These are phyloP conservation scores for Lodderomyces beijingensis DNA, from an alignment of 1,139 yeast genomes.

Conservation along the genomic window DNA sequence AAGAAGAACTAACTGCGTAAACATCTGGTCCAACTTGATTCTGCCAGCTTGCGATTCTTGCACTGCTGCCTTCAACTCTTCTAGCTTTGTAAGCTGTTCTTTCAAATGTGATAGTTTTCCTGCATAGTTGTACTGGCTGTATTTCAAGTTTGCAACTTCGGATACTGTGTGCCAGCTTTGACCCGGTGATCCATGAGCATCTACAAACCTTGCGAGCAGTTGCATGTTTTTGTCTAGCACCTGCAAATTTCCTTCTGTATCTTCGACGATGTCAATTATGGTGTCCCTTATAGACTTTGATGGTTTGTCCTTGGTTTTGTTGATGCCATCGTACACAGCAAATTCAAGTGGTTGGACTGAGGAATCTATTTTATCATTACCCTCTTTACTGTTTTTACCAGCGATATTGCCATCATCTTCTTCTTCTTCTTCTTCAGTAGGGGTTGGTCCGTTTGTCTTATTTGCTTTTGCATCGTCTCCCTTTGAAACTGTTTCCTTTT, in stretches of 20 bases:
- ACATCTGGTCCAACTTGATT: constrained; percentile 16
- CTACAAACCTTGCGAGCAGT: constrained; percentile 11
- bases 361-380: not conserved
- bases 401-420: constrained; percentile 1
- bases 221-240: constrained; percentile 14
- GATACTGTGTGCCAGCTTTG: constrained; percentile 2
- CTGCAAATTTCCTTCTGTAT: constrained; percentile 18
- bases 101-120: constrained; percentile 3
- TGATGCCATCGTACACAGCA: constrained; percentile 13
- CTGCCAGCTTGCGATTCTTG: constrained; percentile 13
- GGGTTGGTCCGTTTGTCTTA: not conserved
- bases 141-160: constrained; percentile 2
- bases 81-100: constrained; percentile 3
- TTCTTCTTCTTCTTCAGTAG: not conserved
- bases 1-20: constrained; percentile 15
- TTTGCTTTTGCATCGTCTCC: constrained; percentile 3
- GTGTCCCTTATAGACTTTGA: constrained; percentile 11
- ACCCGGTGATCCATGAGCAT: constrained; percentile 9
- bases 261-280: constrained; percentile 14
- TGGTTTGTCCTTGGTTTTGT: constrained; percentile 2
- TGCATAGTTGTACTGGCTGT: constrained; percentile 2
- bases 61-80: constrained; percentile 7
- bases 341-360: constrained; percentile 8
- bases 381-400: not conserved
- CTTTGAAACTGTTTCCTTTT: constrained; percentile 1